Percentiles rank a stretch among this genome's conserved stretches.
These are phyloP conservation scores for Pachyrhizus erosus DNA, from an alignment of 306 rosid species.

Conservation along the genomic window DNA sequence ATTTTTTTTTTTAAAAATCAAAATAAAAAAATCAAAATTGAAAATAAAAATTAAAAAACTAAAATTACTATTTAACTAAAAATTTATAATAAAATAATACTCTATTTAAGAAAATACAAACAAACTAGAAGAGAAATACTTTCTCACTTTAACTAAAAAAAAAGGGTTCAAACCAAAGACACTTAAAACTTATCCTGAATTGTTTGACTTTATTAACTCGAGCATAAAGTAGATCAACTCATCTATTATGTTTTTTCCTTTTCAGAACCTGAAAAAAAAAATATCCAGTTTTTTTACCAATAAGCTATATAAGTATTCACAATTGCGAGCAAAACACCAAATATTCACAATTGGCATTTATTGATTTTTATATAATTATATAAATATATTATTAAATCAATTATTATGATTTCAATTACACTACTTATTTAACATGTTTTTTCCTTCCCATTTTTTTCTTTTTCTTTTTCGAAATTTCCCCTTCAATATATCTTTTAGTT, in stretches of 20 bases:
- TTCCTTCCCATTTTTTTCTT: neutral
- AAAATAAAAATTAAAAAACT: too few species aligned
- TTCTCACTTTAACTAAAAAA: neutral
- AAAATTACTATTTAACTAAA: too few species aligned
- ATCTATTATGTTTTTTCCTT: neutral
- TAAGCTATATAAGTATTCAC: neutral
- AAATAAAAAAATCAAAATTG: too few species aligned
- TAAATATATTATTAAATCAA: neutral
- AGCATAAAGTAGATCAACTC: neutral
- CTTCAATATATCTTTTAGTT: neutral
- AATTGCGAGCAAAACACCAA: neutral
- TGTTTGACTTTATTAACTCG: neutral
- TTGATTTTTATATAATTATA: neutral
- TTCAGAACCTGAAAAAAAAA: neutral
- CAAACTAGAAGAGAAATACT: neutral
- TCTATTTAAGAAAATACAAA: neutral
- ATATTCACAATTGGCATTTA: too few species aligned
- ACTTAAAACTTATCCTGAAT: neutral
- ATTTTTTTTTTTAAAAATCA: too few species aligned
- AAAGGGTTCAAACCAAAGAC: neutral
- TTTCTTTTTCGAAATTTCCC: neutral
- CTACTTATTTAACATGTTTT: neutral
- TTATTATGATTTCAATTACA: neutral
- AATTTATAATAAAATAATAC: neutral
- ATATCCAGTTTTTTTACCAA: neutral